These are phyloP conservation scores for Alternaria incomplexa DNA, from an alignment of 2,329 filamentous ascomycete genomes.

Conservation along the genomic window DNA sequence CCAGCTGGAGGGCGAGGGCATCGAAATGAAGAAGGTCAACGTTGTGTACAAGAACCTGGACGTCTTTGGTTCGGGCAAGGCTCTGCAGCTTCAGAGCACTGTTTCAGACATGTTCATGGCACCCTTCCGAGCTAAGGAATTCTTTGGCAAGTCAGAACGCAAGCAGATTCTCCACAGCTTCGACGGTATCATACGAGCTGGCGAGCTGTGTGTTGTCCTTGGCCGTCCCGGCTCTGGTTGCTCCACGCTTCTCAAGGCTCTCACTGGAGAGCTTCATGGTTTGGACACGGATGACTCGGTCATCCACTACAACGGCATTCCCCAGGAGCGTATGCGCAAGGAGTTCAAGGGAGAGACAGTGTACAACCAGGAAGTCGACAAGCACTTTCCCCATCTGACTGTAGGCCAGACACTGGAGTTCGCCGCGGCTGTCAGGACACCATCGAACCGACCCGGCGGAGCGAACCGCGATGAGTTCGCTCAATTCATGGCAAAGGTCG, in stretches of 20 bases:
- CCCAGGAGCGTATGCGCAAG: conserved; percentile 52
- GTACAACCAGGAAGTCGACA: conserved; percentile 57
- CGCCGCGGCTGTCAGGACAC: conserved; percentile 60
- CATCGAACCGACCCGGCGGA: conserved; percentile 48
- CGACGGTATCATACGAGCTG: conserved; percentile 59
- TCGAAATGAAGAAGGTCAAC: conserved; percentile 62
- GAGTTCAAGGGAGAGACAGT: conserved; percentile 56
- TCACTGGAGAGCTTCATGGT: conserved; percentile 66
- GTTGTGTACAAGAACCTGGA: conserved; percentile 70
- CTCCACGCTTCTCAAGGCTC: conserved; percentile 67
- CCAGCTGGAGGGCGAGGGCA: conserved; percentile 61
- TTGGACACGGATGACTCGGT: conserved; percentile 60
- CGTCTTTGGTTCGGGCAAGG: conserved; percentile 70
- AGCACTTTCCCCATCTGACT: conserved; percentile 64
- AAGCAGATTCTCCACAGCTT: conserved; percentile 64
- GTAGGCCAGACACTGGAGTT: conserved; percentile 64
- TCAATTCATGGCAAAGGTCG: conserved; percentile 56
- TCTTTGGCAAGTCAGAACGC: conserved; percentile 54
- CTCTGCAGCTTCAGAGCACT: conserved; percentile 72
- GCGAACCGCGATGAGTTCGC: conserved; percentile 53
- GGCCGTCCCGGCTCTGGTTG: conserved; percentile 64
- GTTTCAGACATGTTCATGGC: conserved; percentile 65
- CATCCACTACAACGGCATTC: conserved; percentile 67
- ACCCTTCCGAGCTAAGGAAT: conserved; percentile 64
- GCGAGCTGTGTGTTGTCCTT: conserved; percentile 57